A percentile compares a stretch with the other conserved stretches of the same genome.
phyloP scores from a whole-genome alignment of 1,139 yeast species.

The Kodamaea plutei region DNA sequence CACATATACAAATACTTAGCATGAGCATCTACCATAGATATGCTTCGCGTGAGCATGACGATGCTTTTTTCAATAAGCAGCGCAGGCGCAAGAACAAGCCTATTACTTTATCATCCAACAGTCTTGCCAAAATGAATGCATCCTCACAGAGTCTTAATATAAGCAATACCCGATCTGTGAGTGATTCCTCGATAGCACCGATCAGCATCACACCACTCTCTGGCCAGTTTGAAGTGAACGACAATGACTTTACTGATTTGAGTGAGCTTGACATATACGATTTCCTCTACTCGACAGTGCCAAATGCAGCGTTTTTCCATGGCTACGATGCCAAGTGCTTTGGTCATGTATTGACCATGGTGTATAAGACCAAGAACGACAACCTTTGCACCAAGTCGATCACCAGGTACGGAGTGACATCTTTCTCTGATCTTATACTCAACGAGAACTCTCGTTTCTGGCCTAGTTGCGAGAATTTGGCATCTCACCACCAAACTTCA shows the following conservation, averaged over 20 bases:
- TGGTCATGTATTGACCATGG: constrained; percentile 50
- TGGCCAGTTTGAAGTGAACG: constrained; percentile 5
- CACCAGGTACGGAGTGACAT: constrained; percentile 66
- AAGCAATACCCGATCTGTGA: neutral
- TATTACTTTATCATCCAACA: constrained; percentile 4
- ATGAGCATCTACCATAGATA: constrained; percentile 35
- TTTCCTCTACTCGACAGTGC: constrained; percentile 29
- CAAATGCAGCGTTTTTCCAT: constrained; percentile 51
- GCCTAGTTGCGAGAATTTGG: constrained; percentile 73
- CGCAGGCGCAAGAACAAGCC: constrained; percentile 6
- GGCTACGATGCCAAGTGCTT: constrained; percentile 52
- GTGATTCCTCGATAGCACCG: constrained; percentile 1
- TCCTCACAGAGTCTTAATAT: constrained; percentile 1
- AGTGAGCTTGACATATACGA: constrained; percentile 4
- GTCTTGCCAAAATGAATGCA: constrained; percentile 2
- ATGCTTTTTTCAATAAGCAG: constrained; percentile 16
- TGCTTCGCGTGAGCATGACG: constrained; percentile 38
- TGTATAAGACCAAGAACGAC: constrained; percentile 47
- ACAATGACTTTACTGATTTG: constrained; percentile 1
- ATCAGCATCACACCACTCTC: constrained; percentile 4
- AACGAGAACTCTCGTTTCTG: constrained; percentile 63
- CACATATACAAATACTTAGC: no score
- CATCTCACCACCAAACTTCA: constrained; percentile 45
- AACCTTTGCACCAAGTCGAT: constrained; percentile 59
- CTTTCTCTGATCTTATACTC: constrained; percentile 58